Evolutionary conservation across 805 yeast species (phyloP), one percentile per base, ranked within the genome.

Genomic region (Saccharomycopsis amapae): DNA sequence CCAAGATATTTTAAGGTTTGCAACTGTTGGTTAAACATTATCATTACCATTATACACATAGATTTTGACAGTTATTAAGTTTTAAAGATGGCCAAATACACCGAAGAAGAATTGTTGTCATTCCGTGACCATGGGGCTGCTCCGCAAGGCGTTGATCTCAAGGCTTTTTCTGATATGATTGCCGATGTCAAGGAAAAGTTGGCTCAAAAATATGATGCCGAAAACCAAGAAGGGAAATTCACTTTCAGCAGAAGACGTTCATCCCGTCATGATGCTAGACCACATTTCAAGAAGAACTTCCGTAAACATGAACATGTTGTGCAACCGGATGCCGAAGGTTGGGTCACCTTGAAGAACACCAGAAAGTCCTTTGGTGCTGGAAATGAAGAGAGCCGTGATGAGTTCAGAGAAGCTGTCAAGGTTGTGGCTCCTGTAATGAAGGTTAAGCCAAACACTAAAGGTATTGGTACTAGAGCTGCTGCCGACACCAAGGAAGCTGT

Each of bases 251-350:
- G 88, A 68, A 78, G 87, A 70, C 75, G 77, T 52, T 79, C 86
- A 12, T 66, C 69, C 26, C 68, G 65, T 48, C 58, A 56, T 42
- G 68, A 64, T 40, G 56, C 58, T 17, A 69, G 68, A 62, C 83
- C 83, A 45, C 71, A 70, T 56, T 71, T 80, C 58, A 73, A 80
- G 59, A 79, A 74, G 28, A 44, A 40, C 30, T 47, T 46, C 43
- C 40, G 45, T 31, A 67, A 72, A 47, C 72, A 66, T 46, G 68
- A 69, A 46, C 67, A 69, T 39, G 68, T 67, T 48, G 38, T 37
- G 17, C 71, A 67, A 49, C 74, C 81, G 30, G 94, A 84, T 59
- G 83, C 79, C 48, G 90, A 85, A 52, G 94, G 94, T 38, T 85
- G 93, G 90, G 83, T 83, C 48, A 81, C 90, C 19, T 64, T 74